These are phyloP conservation scores for Colletotrichum sp. DNA, from an alignment of 2,329 filamentous ascomycete genomes.

Conservation along the genomic window DNA sequence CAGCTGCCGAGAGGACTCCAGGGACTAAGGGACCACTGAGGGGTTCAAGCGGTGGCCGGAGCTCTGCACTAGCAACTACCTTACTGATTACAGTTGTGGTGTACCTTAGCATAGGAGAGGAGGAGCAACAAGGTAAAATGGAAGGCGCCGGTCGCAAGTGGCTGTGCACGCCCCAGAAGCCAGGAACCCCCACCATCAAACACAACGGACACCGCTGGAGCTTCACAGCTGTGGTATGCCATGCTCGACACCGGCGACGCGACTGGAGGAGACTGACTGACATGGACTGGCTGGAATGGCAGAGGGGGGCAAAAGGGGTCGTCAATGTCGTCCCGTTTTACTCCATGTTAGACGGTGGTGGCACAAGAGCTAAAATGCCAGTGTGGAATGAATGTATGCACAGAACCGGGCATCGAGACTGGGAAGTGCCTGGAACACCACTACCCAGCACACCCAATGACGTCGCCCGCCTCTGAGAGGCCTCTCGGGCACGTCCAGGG, in stretches of 20 bases:
- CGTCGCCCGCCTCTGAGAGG: conserved; percentile 17
- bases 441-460: conserved; percentile 1
- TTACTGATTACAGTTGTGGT: not conserved
- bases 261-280: not conserved
- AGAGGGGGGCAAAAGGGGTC: conserved; percentile 5
- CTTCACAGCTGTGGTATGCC: not conserved
- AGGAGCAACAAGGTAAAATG: not conserved
- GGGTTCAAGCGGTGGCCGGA: not conserved
- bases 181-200: not conserved
- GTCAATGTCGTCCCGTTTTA: not conserved
- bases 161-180: conserved; percentile 4
- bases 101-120: too few relatives aligned
- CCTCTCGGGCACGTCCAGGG: conserved; percentile 9
- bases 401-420: not conserved
- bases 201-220: not conserved
- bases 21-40: not conserved
- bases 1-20: not conserved
- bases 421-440: not conserved
- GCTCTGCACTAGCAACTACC: not conserved
- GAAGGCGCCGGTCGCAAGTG: not conserved
- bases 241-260: not conserved
- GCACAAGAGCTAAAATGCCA: not conserved
- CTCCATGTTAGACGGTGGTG: not conserved
- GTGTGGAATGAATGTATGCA: not conserved
- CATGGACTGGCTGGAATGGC: not conserved